phyloP scores from a whole-genome alignment of 306 rosid genomes.

The Corylus americana region DNA sequence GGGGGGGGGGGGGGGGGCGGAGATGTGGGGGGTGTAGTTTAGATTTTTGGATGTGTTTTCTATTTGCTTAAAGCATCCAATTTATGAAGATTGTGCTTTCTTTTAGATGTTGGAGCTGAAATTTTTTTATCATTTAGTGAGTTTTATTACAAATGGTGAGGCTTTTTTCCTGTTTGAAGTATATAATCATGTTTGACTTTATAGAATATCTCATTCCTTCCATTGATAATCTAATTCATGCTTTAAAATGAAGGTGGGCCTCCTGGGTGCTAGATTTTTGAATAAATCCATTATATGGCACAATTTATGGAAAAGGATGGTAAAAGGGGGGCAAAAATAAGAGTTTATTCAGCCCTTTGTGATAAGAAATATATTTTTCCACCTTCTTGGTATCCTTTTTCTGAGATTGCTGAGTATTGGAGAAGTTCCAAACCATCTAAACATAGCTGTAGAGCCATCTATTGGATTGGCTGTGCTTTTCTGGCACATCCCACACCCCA shows the following conservation, averaged over 20 bases:
- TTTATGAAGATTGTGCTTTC: no score
- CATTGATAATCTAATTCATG: not conserved
- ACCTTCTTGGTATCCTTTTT: no score
- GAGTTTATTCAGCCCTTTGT: not conserved
- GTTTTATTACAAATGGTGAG: no score
- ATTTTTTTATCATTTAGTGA: no score
- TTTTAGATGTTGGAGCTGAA: no score
- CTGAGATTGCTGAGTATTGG: not conserved
- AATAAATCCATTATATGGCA: not conserved
- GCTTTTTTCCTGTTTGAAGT: not conserved
- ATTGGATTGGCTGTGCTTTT: not conserved
- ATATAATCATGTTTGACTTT: not conserved
- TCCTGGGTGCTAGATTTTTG: not conserved
- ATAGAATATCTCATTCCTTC: not conserved
- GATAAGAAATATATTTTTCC: no score
- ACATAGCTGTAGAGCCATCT: not conserved
- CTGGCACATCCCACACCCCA: no score
- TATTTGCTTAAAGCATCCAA: no score
- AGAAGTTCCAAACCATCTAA: not conserved
- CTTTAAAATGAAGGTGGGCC: not conserved
- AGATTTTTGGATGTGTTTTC: no score
- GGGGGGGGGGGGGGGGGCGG: no score
- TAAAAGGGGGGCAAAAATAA: not conserved
- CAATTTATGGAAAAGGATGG: not conserved
- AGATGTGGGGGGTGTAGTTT: no score